phyloP scores from a whole-genome alignment of 2,329 filamentous ascomycete species.

The Ophiocordyceps camponoti-leonardi region DNA sequence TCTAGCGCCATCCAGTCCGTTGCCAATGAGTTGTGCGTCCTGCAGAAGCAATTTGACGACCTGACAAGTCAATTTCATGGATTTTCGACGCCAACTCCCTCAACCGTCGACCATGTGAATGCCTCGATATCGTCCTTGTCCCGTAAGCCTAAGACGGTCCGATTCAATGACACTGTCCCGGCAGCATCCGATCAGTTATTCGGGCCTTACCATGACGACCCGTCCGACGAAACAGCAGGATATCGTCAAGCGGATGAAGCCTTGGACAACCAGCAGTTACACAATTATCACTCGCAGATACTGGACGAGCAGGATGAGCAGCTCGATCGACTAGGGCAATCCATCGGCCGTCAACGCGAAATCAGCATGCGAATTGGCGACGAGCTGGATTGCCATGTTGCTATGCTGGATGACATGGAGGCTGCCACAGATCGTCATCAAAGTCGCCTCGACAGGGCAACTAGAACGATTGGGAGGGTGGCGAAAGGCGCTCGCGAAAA shows the following conservation, averaged over 20 bases:
- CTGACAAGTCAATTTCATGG: constrained; percentile 69
- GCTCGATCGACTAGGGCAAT: constrained; percentile 72
- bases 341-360: constrained; percentile 77
- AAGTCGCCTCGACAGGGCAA: constrained; percentile 56
- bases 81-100: constrained; percentile 31
- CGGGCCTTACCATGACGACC: constrained; percentile 54
- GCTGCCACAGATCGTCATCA: constrained; percentile 67
- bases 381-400: constrained; percentile 80
- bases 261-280: constrained; percentile 69
- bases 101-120: constrained; percentile 43
- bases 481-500: constrained; percentile 64
- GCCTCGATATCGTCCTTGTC: constrained; percentile 19
- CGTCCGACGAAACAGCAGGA: constrained; percentile 29
- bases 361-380: constrained; percentile 92
- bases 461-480: constrained; percentile 53
- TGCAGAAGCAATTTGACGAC: constrained; percentile 60
- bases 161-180: constrained; percentile 55
- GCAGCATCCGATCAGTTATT: constrained; percentile 25
- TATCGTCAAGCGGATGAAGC: constrained; percentile 29
- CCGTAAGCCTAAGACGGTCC: constrained; percentile 52
- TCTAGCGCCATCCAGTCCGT: constrained; percentile 30
- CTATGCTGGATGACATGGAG: constrained; percentile 81
- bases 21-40: constrained; percentile 45
- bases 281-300: constrained; percentile 65
- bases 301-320: constrained; percentile 85